A percentile compares a stretch with the other conserved stretches of the same genome.
phyloP scores from a whole-genome alignment of 163 green algal genomes.

The Scenedesmus sp. region DNA sequence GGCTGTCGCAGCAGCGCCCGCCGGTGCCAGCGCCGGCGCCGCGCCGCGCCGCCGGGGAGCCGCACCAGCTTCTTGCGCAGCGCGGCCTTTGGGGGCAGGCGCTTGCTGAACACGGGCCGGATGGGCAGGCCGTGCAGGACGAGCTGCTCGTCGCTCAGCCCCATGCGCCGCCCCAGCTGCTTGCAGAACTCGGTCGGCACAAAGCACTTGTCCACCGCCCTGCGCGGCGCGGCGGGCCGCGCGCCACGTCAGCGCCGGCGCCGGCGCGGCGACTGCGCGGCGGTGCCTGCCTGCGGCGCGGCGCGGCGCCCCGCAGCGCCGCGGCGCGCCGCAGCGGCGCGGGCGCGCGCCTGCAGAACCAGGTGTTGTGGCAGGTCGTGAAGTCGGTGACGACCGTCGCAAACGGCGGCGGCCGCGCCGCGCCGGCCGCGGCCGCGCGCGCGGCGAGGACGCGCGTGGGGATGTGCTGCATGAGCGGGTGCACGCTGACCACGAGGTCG shows the following conservation, averaged over 20 bases:
- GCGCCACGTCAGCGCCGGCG: too few species aligned
- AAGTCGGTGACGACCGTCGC: constrained; percentile 93
- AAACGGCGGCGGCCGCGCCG: constrained; percentile 21
- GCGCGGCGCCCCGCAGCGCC: too few species aligned
- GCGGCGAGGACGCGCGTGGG: constrained; percentile 75
- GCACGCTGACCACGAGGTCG: constrained; percentile 94
- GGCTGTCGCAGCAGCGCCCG: too few species aligned
- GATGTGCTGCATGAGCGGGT: constrained; percentile 98
- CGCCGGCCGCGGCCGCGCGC: constrained; percentile 1
- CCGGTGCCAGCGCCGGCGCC: too few species aligned
- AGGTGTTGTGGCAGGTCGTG: constrained; percentile 97
- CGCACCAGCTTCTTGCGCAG: constrained; percentile 66
- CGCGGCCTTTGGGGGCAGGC: constrained; percentile 56
- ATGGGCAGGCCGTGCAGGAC: constrained; percentile 91
- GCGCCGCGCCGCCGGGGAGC: too few species aligned
- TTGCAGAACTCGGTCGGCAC: constrained; percentile 86
- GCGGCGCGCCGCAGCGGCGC: too few species aligned
- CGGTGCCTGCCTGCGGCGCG: too few species aligned
- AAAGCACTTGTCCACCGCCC: constrained; percentile 85
- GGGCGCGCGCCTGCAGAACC: constrained; percentile 88
- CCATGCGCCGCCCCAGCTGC: constrained; percentile 61
- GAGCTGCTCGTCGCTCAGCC: constrained; percentile 68
- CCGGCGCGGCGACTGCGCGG: too few species aligned
- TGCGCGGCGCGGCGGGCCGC: background rate
- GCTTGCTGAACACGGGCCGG: constrained; percentile 87